Evolutionary conservation across 1,139 yeast genomes (phyloP).

Genomic region (Suhomyces maxii): DNA sequence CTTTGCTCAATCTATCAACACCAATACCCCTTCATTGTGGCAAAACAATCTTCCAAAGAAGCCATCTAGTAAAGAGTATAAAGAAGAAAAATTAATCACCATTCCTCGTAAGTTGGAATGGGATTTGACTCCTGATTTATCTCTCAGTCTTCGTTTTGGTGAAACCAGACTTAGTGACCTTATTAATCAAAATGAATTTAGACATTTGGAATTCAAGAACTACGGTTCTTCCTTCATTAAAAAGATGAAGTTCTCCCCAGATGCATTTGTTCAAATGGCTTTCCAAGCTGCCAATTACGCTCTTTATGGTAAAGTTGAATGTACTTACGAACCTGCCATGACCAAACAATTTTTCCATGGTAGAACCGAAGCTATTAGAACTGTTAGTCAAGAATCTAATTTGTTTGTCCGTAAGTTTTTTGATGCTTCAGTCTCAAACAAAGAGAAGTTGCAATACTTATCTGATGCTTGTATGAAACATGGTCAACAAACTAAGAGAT

Average conservation of each 20-base stretch:
- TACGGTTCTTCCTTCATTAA: slow-evolving; percentile 82
- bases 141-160: slow-evolving; percentile 82
- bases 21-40: slow-evolving; percentile 81
- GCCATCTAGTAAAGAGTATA: slow-evolving; percentile 2
- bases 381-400: slow-evolving; percentile 80
- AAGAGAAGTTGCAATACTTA: slow-evolving; percentile 61
- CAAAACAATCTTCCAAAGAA: slow-evolving; percentile 19
- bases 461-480: slow-evolving; percentile 72
- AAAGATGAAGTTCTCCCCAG: slow-evolving; percentile 86
- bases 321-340: slow-evolving; percentile 96
- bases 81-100: slow-evolving; percentile 40
- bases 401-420: slow-evolving; percentile 83
- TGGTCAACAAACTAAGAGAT: slow-evolving; percentile 62
- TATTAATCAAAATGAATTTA: slow-evolving; percentile 87
- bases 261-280: slow-evolving; percentile 92
- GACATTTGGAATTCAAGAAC: slow-evolving; percentile 69
- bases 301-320: slow-evolving; percentile 87
- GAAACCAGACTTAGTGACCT: slow-evolving; percentile 87
- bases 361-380: slow-evolving; percentile 86
- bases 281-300: slow-evolving; percentile 94
- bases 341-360: slow-evolving; percentile 86
- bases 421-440: slow-evolving; percentile 60
- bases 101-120: slow-evolving; percentile 89
- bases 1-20: slow-evolving; percentile 81
- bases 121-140: slow-evolving; percentile 75